A percentile compares a stretch with the other conserved stretches of the same genome.
Evolutionary conservation across 148 eudicot species (phyloP).

Genomic region (Rhododendron griersonianum): DNA sequence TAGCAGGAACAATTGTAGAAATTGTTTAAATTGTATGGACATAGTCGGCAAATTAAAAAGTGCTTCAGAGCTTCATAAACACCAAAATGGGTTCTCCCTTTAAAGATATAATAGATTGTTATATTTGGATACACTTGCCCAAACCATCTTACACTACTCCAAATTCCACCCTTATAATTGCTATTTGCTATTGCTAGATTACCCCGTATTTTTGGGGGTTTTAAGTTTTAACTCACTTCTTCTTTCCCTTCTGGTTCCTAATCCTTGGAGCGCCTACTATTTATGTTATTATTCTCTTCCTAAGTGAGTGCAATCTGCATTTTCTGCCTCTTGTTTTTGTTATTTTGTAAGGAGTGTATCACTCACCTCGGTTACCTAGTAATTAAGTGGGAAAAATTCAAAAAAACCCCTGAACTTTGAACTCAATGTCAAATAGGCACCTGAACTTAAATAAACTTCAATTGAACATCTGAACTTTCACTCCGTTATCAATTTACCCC

Average conservation of each 20-base stretch:
- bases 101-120: not conserved
- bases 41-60: not conserved
- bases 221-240: not conserved
- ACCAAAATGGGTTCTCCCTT: not conserved
- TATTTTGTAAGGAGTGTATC: not conserved
- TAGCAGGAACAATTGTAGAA: not conserved
- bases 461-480: too few relatives aligned
- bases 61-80: not conserved
- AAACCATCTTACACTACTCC: not conserved
- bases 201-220: not conserved
- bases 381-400: too few relatives aligned
- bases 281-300: not conserved
- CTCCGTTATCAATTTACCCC: too few relatives aligned
- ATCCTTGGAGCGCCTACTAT: not conserved
- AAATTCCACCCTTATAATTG: too few relatives aligned
- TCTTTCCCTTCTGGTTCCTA: not conserved
- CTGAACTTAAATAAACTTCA: too few relatives aligned
- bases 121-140: not conserved
- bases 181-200: too few relatives aligned
- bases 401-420: too few relatives aligned
- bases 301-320: not conserved
- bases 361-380: not conserved
- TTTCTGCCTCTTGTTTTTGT: not conserved
- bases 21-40: not conserved
- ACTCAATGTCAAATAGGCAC: too few relatives aligned